phyloP scores from a whole-genome alignment of 75 land plant species.

The Cunninghamia lanceolata region DNA sequence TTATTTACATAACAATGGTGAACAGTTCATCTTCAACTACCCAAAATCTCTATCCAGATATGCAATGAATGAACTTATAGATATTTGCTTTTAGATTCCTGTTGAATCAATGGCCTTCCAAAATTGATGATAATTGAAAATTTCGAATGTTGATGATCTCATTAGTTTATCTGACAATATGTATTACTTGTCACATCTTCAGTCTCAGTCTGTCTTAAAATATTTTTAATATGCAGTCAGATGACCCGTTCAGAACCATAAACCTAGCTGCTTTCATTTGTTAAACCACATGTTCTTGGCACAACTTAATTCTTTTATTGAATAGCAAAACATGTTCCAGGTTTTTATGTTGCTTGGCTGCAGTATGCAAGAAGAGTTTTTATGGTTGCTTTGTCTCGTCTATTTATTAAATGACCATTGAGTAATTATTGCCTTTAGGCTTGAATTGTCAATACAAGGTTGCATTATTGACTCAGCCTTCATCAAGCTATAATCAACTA shows the following conservation, averaged over 20 bases:
- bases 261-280: neutral
- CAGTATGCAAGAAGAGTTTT: neutral
- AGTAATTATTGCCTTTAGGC: neutral
- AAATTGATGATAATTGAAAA: neutral
- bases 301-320: neutral
- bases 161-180: too few relatives aligned
- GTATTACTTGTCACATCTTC: neutral
- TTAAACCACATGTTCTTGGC: neutral
- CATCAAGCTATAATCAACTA: neutral
- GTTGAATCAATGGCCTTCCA: neutral
- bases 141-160: too few relatives aligned
- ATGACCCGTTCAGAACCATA: neutral
- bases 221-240: neutral
- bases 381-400: neutral
- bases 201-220: neutral
- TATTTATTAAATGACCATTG: neutral
- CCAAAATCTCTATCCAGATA: neutral
- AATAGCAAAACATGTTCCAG: neutral
- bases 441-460: neutral
- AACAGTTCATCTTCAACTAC: neutral
- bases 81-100: too few relatives aligned
- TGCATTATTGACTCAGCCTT: neutral
- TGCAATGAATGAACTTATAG: neutral
- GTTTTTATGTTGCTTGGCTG: neutral
- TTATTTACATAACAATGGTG: too few relatives aligned